A percentile compares a stretch with the other conserved stretches of the same genome.
phyloP scores from a whole-genome alignment of 1,284 basidiomycete species.

The Singerocomus inundabilis region DNA sequence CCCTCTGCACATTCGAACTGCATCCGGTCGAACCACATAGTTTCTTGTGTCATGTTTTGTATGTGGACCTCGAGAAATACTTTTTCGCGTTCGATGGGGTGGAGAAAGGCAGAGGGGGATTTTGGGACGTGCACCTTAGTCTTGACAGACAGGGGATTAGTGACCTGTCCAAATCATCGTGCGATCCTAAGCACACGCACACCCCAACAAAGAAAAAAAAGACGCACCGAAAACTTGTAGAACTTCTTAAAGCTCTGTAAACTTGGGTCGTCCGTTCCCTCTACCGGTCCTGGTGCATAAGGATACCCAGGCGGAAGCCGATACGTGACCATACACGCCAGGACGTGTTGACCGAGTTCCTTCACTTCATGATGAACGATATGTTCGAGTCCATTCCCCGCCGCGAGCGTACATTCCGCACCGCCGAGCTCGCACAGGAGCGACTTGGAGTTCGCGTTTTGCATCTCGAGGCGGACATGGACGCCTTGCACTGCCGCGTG shows the following conservation, averaged over 20 bases:
- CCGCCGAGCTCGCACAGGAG: slow-evolving; percentile 64
- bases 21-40: slow-evolving; percentile 76
- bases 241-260: slow-evolving; percentile 80
- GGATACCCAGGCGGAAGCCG: slow-evolving; percentile 56
- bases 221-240: slow-evolving; percentile 82
- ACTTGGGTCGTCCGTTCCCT: slow-evolving; percentile 53
- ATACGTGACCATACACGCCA: slow-evolving; percentile 74
- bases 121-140: slow-evolving; percentile 80
- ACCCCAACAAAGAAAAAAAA: neutral
- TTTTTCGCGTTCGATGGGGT: slow-evolving; percentile 64
- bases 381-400: slow-evolving; percentile 61
- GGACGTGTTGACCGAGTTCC: slow-evolving; percentile 79
- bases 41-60: slow-evolving; percentile 77
- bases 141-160: slow-evolving; percentile 86
- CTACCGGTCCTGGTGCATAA: slow-evolving; percentile 43
- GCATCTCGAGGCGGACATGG: slow-evolving; percentile 69
- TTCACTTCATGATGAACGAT: slow-evolving; percentile 78
- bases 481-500: slow-evolving; percentile 58
- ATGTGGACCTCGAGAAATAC: slow-evolving; percentile 87
- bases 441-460: slow-evolving; percentile 66
- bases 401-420: slow-evolving; percentile 41
- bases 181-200: neutral
- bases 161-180: slow-evolving; percentile 51
- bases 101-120: slow-evolving; percentile 68
- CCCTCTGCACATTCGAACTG: slow-evolving; percentile 70